Evolutionary conservation across 495 filamentous ascomycete genomes (phyloP).

Genomic region (Clavariopsis aquatica): DNA sequence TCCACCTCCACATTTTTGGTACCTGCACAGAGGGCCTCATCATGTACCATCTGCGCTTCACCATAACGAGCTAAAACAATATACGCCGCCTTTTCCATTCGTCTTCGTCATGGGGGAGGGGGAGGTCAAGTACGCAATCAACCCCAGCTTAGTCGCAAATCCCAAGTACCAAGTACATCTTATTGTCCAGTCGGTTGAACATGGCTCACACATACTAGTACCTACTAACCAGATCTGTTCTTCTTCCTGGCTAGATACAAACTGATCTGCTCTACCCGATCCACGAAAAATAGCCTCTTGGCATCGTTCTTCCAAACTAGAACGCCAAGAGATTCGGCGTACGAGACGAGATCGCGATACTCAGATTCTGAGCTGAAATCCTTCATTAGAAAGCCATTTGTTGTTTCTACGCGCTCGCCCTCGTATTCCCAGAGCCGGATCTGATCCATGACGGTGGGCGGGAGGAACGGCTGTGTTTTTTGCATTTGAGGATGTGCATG

Average conservation of each 20-base stretch:
- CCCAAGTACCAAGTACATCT: too few relatives aligned
- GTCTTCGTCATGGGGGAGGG: too few relatives aligned
- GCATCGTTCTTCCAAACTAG: slow-evolving; percentile 79
- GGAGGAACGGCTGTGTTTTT: slow-evolving; percentile 69
- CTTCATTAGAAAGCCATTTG: slow-evolving; percentile 80
- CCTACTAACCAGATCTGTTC: too few relatives aligned
- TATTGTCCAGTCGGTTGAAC: too few relatives aligned
- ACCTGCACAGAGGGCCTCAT: too few relatives aligned
- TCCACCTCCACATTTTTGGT: too few relatives aligned
- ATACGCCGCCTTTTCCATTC: too few relatives aligned
- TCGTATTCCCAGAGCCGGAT: slow-evolving; percentile 98
- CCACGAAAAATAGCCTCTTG: slow-evolving; percentile 84
- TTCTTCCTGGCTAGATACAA: slow-evolving; percentile 70
- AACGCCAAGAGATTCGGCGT: slow-evolving; percentile 92
- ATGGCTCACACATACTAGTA: too few relatives aligned
- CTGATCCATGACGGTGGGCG: slow-evolving; percentile 95
- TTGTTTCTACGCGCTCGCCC: slow-evolving; percentile 84
- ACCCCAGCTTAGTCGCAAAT: too few relatives aligned
- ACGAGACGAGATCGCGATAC: slow-evolving; percentile 70
- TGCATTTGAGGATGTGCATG: slow-evolving; percentile 93
- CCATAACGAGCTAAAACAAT: too few relatives aligned
- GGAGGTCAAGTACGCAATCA: too few relatives aligned
- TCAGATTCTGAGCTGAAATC: slow-evolving; percentile 78
- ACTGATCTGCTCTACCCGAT: slow-evolving; percentile 77
- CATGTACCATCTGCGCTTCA: too few relatives aligned